Percentiles rank a stretch among this genome's conserved stretches.
Evolutionary conservation across 257 asterid species (phyloP).

Genomic region (Salvia splendens): DNA sequence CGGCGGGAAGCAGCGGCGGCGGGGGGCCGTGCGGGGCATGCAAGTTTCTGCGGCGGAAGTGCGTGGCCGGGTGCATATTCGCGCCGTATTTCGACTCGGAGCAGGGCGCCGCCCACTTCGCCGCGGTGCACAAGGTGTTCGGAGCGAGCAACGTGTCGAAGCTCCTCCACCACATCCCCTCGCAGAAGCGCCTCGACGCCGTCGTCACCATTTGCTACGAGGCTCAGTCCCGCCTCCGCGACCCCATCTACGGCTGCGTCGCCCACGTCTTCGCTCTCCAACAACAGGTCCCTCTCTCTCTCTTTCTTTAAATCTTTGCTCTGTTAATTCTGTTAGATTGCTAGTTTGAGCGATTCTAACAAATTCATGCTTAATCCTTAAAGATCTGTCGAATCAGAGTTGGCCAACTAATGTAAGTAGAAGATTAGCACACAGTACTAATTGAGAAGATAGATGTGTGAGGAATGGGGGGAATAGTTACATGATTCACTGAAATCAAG

Average conservation of each 20-base stretch:
- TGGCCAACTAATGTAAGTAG: conserved; percentile 39
- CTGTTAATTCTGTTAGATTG: too few relatives aligned
- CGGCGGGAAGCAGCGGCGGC: conserved; percentile 42
- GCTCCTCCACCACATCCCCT: conserved; percentile 80
- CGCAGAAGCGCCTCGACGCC: conserved; percentile 72
- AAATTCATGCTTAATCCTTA: conserved; percentile 29
- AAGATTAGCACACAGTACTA: background rate
- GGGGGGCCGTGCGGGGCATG: conserved; percentile 99
- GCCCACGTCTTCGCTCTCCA: conserved; percentile 86
- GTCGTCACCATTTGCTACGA: conserved; percentile 87
- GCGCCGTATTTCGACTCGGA: conserved; percentile 95
- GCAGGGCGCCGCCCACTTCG: conserved; percentile 96
- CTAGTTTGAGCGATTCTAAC: too few relatives aligned
- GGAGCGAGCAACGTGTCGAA: conserved; percentile 97
- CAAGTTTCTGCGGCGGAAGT: conserved; percentile 92
- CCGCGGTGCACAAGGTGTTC: conserved; percentile 97
- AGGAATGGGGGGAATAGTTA: conserved; percentile 48
- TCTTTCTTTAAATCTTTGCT: background rate
- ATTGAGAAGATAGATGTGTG: conserved; percentile 38
- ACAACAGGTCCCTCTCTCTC: conserved; percentile 65
- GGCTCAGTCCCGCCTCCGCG: conserved; percentile 91
- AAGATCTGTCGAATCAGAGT: conserved; percentile 54
- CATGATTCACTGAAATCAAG: conserved; percentile 60
- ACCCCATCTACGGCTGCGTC: conserved; percentile 89
- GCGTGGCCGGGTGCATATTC: conserved; percentile 83